Conservation (phyloP, 1,139 yeast species). For the Kodamaea fungicola region DNA sequence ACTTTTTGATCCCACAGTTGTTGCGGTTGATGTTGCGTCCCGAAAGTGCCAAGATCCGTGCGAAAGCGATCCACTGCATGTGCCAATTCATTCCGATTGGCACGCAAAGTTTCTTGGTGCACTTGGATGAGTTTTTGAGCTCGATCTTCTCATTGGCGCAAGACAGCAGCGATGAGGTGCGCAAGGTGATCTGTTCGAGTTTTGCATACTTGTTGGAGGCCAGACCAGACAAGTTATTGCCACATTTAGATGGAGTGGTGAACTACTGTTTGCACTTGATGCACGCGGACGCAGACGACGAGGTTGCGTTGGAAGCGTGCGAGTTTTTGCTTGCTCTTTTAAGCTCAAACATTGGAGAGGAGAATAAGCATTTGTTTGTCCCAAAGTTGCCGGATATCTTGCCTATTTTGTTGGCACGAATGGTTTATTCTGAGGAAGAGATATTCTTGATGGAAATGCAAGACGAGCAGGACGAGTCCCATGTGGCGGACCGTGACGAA, state of each 20-base stretch:
- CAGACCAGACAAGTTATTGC: slow-evolving; percentile 75
- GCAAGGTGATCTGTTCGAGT: slow-evolving; percentile 74
- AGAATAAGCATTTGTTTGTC: slow-evolving; percentile 46
- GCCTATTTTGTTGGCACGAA: slow-evolving; percentile 72
- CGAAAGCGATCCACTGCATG: slow-evolving; percentile 67
- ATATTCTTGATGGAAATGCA: slow-evolving; percentile 64
- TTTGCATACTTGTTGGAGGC: slow-evolving; percentile 72
- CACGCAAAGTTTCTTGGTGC: slow-evolving; percentile 60
- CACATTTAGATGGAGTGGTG: slow-evolving; percentile 82
- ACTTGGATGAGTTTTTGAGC: slow-evolving; percentile 62
- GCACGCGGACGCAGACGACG: slow-evolving; percentile 55
- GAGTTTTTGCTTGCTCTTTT: slow-evolving; percentile 82
- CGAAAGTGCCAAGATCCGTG: slow-evolving; percentile 48
- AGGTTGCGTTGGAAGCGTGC: slow-evolving; percentile 86
- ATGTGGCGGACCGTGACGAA: slow-evolving; percentile 74
- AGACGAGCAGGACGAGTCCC: slow-evolving; percentile 68
- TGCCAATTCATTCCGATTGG: slow-evolving; percentile 72
- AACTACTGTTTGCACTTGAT: slow-evolving; percentile 81
- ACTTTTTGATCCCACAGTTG: slow-evolving; percentile 63
- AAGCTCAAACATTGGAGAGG: slow-evolving; percentile 46
- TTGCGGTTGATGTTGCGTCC: slow-evolving; percentile 44
- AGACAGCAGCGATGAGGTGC: slow-evolving; percentile 57
- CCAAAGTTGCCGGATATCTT: slow-evolving; percentile 61
- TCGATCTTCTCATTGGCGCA: slow-evolving; percentile 63
- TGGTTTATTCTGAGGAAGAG: slow-evolving; percentile 88